These are phyloP conservation scores for Arthromyces matolae DNA, from an alignment of 768 basidiomycete species.

Conservation along the genomic window DNA sequence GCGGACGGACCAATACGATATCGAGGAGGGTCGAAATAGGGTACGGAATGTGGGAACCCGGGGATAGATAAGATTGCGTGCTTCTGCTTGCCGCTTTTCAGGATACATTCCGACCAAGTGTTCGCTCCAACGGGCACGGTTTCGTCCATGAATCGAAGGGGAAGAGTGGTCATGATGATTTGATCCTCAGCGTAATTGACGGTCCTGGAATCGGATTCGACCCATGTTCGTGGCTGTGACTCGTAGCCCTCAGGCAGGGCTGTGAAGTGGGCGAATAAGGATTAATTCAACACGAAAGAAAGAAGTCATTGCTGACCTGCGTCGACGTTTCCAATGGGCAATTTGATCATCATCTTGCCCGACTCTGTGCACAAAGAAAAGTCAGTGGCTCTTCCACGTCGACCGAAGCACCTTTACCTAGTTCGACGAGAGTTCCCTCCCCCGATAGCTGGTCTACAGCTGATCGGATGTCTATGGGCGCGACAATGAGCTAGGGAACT, in stretches of 20 bases:
- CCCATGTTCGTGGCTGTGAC: background rate
- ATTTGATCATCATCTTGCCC: background rate
- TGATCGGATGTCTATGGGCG: no score
- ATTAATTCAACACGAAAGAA: background rate
- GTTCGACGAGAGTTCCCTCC: no score
- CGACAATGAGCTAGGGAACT: no score
- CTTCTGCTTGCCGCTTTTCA: background rate
- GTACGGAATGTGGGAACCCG: background rate
- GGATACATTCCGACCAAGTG: background rate
- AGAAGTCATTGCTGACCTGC: background rate
- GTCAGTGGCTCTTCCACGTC: background rate
- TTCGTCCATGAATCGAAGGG: background rate
- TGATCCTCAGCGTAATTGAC: background rate
- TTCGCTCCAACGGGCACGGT: background rate
- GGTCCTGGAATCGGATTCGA: no score
- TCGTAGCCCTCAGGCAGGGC: background rate
- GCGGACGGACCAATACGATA: slow-evolving; percentile 1
- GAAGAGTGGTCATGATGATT: background rate
- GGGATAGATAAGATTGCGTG: slow-evolving; percentile 1
- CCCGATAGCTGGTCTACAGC: no score
- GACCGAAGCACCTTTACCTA: background rate
- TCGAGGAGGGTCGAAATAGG: background rate
- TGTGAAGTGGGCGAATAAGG: background rate
- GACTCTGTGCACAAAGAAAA: background rate
- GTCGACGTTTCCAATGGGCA: background rate